Conservation (phyloP, 805 yeast genomes). For the Saccharomycopsis sp. region DNA sequence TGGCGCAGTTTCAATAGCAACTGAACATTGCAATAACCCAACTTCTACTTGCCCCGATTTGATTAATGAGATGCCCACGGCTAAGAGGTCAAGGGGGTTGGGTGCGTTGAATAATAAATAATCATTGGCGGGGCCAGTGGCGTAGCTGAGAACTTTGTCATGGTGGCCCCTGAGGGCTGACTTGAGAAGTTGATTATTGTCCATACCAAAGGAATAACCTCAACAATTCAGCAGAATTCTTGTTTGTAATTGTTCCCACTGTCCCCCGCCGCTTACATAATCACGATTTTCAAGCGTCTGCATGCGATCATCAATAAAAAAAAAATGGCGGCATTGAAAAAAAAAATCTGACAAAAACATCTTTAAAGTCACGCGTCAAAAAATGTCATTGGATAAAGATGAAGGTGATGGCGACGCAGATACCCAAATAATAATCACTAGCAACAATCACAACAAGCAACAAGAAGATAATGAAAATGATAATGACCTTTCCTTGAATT, state of each 20-base stretch:
- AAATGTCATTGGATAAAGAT: slow-evolving; percentile 24
- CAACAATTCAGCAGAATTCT: too few relatives aligned
- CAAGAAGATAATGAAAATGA: slow-evolving; percentile 41
- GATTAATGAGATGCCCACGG: slow-evolving; percentile 12
- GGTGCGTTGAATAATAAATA: slow-evolving; percentile 4
- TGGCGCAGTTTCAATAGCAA: slow-evolving; percentile 14
- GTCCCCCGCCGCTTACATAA: too few relatives aligned
- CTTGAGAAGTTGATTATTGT: too few relatives aligned
- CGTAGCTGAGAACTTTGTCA: slow-evolving; percentile 5
- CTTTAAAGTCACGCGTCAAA: not conserved
- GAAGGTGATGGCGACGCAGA: slow-evolving; percentile 25
- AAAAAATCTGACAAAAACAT: not conserved
- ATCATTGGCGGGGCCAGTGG: slow-evolving; percentile 5
- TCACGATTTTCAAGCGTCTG: too few relatives aligned
- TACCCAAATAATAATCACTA: slow-evolving; percentile 18
- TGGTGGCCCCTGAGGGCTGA: too few relatives aligned
- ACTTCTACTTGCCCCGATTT: slow-evolving; percentile 1
- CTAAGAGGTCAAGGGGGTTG: slow-evolving; percentile 10
- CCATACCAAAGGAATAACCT: too few relatives aligned
- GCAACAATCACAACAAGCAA: slow-evolving; percentile 31
- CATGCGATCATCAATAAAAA: too few relatives aligned
- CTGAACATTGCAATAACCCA: slow-evolving; percentile 15
- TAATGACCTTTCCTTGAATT: slow-evolving; percentile 30
- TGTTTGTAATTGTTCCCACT: too few relatives aligned
- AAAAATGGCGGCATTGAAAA: too few relatives aligned